Conservation (phyloP, 2,329 filamentous ascomycete species). For the Cercospora sesami region DNA sequence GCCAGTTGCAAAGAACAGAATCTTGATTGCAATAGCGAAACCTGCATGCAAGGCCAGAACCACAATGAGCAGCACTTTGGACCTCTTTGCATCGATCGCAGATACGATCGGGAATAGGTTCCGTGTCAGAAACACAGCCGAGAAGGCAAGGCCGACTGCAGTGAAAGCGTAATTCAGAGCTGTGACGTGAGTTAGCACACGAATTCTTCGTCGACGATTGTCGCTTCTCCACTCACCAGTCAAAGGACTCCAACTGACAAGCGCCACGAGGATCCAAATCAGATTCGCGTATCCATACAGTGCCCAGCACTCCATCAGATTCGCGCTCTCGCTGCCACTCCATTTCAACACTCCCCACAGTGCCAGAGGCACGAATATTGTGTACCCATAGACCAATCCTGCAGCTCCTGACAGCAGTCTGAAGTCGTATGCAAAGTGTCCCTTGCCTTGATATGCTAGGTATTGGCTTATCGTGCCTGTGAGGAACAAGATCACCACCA, state of each 20-base stretch:
- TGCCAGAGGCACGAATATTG: constrained; percentile 73
- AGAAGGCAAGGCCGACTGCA: constrained; percentile 77
- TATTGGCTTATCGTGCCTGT: constrained; percentile 95
- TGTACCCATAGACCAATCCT: constrained; percentile 94
- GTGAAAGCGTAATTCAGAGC: constrained; percentile 93
- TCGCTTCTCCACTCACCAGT: constrained; percentile 50
- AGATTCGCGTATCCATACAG: constrained; percentile 96
- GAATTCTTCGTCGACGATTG: too few species aligned
- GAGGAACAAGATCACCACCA: constrained; percentile 91
- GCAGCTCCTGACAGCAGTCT: constrained; percentile 83
- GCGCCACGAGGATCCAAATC: constrained; percentile 92
- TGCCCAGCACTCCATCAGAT: constrained; percentile 91
- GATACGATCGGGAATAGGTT: constrained; percentile 84
- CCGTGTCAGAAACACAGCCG: constrained; percentile 78
- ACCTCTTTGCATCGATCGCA: constrained; percentile 88
- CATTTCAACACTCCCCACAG: constrained; percentile 89
- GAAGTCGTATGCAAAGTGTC: constrained; percentile 89
- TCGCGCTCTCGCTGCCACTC: constrained; percentile 91
- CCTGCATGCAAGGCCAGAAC: constrained; percentile 85
- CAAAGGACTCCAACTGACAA: constrained; percentile 86
- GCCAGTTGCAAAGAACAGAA: constrained; percentile 81
- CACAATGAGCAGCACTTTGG: constrained; percentile 79
- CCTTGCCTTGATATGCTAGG: constrained; percentile 64
- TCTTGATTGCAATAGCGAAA: constrained; percentile 91
- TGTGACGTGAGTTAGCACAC: constrained; percentile 28